Base-by-base conservation (phyloP, 1,284 basidiomycete genomes). In the Filobasidium uniguttulatum region DNA sequence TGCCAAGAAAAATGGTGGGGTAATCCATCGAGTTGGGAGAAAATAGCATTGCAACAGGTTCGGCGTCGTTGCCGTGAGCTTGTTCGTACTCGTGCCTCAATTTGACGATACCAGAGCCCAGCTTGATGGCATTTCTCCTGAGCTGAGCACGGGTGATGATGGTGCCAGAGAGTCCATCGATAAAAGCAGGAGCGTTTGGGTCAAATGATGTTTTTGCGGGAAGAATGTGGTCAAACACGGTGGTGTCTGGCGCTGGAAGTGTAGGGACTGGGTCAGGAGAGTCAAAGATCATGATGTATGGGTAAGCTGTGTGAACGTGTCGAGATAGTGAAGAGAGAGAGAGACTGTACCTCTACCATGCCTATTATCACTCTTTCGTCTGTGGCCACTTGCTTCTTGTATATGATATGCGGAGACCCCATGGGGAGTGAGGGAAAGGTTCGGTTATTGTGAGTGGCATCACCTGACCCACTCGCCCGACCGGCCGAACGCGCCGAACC, bases 21-120 rank as follows among this genome's bases (percentile, higher is more conserved):
- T 78, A 85, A 26, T 72, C 70, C 35, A 85, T 59, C n/a, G 71
- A 75, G 63, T 85, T 85, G 6, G 69, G 58, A 3, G 65, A 61
- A 53, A 67, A 70, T 23, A 52, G 36, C 38, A 52, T 20, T 15
- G 41, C 50, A 0, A 64, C 60, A n/a, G 37, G 26, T 41, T 46
- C 40, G 4, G 10, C 29, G 9, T 5, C 9, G 3, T 22, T 17
- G 3, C 12, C 23, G 5, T 17, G 30, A 3, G 23, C n/a, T 6
- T 33, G 22, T 5, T 12, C 36, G 23, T 22, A 5, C 19, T 22
- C 5, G 23, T 10, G 15, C n/a, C 12, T 19, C 37, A 52, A 8
- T 20, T 23, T 35, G 2, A 31, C 44, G 1, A 51, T 41, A 1
- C 52, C 52, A 3, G 19, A 28, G 26, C 43, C 47, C 14, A 54